Evolutionary conservation across 140 eudicot species (phyloP).

Genomic region (Cichorium intybus): DNA sequence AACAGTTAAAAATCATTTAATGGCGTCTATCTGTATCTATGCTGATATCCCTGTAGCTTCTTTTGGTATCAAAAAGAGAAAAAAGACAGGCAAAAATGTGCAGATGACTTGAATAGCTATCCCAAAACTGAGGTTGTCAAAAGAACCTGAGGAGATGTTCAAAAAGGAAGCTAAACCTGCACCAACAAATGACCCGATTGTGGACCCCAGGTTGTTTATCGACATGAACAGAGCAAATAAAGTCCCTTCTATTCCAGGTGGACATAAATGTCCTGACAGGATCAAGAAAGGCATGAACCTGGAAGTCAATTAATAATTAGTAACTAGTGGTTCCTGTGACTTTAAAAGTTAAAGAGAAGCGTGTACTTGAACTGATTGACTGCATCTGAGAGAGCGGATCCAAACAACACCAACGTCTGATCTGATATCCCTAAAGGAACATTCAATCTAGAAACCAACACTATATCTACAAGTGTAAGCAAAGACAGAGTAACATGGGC

Average conservation of each 20-base stretch:
- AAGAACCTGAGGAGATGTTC: constrained; percentile 80
- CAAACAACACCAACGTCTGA: constrained; percentile 66
- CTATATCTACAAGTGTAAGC: constrained; percentile 58
- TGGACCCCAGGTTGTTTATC: constrained; percentile 85
- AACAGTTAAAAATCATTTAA: constrained; percentile 8
- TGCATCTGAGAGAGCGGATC: constrained; percentile 93
- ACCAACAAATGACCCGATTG: constrained; percentile 77
- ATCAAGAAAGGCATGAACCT: constrained; percentile 98
- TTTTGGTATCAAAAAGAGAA: constrained; percentile 86
- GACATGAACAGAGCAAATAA: constrained; percentile 97
- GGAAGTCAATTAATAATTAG: constrained; percentile 25
- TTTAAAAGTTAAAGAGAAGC: constrained; percentile 4
- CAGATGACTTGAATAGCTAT: constrained; percentile 63
- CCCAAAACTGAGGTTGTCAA: constrained; percentile 70
- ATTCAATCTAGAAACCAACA: constrained; percentile 70
- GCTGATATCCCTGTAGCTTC: constrained; percentile 95
- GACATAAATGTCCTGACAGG: constrained; percentile 93
- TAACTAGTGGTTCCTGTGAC: not conserved
- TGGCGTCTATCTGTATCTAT: constrained; percentile 18
- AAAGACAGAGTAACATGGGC: constrained; percentile 69
- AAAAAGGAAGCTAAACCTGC: constrained; percentile 87
- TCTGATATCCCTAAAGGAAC: constrained; percentile 71
- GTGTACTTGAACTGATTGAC: constrained; percentile 90
- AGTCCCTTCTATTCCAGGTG: constrained; percentile 98
- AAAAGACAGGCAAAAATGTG: constrained; percentile 71